A percentile compares a stretch with the other conserved stretches of the same genome.
Conservation (phyloP, 345 rosid species). For the Clausena lansium region DNA sequence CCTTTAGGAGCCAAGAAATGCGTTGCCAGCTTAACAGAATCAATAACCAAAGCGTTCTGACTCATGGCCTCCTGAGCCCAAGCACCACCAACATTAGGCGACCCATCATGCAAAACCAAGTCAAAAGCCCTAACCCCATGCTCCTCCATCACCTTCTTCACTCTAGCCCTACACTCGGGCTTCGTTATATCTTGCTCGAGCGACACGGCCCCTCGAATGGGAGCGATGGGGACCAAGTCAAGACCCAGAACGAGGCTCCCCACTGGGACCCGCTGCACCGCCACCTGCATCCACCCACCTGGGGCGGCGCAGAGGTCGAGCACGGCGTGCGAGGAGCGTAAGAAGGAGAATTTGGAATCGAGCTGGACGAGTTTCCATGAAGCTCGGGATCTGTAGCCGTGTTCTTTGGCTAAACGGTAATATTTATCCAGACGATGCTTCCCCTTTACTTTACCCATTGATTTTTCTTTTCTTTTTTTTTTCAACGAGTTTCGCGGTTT, state of each 20-base stretch:
- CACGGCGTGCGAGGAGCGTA: slow-evolving; percentile 62
- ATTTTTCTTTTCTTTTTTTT: neutral
- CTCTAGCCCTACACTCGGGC: slow-evolving; percentile 64
- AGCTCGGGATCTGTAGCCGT: slow-evolving; percentile 93
- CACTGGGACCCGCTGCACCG: slow-evolving; percentile 81
- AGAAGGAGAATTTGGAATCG: slow-evolving; percentile 64
- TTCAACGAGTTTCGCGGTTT: neutral
- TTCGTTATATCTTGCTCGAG: slow-evolving; percentile 82
- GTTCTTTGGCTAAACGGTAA: slow-evolving; percentile 81
- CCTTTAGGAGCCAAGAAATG: slow-evolving; percentile 80
- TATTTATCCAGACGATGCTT: slow-evolving; percentile 84
- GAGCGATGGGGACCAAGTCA: slow-evolving; percentile 69
- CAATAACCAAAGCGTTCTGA: slow-evolving; percentile 89
- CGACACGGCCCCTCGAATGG: slow-evolving; percentile 65
- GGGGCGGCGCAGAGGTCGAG: slow-evolving; percentile 99
- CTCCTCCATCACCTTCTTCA: slow-evolving; percentile 69
- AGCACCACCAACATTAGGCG: slow-evolving; percentile 94
- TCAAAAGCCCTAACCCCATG: slow-evolving; percentile 65
- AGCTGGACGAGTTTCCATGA: slow-evolving; percentile 88
- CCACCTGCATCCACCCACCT: slow-evolving; percentile 98
- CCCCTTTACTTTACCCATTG: slow-evolving; percentile 77
- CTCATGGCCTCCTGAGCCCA: slow-evolving; percentile 90
- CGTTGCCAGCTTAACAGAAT: slow-evolving; percentile 78
- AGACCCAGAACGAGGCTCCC: slow-evolving; percentile 89
- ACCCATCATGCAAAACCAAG: slow-evolving; percentile 84